phyloP scores from a whole-genome alignment of 2,329 filamentous ascomycete genomes.

The Epichloe hybrida region DNA sequence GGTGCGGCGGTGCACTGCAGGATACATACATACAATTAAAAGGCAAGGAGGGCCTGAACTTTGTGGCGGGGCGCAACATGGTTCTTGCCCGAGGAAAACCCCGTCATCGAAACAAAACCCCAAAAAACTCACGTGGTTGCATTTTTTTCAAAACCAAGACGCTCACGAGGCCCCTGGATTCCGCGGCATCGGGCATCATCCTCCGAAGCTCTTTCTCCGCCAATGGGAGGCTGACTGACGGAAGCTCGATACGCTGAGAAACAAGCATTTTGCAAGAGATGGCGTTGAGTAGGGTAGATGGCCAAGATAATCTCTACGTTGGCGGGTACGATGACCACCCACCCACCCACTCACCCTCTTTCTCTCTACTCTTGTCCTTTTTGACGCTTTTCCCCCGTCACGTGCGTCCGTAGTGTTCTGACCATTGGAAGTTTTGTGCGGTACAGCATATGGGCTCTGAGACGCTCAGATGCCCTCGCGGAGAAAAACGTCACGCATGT shows the following conservation, averaged over 20 bases:
- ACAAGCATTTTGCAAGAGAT: constrained; percentile 20
- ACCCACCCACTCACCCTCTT: too few species aligned
- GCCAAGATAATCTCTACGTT: constrained; percentile 27
- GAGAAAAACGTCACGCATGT: constrained; percentile 76
- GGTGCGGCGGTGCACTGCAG: too few species aligned
- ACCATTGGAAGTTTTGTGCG: constrained; percentile 1
- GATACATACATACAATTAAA: too few species aligned
- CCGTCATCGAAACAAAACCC: too few species aligned
- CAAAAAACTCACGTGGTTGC: too few species aligned
- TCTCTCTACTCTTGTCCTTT: too few species aligned
- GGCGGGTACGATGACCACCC: constrained; percentile 20
- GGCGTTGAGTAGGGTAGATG: constrained; percentile 29
- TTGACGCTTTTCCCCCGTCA: too few species aligned
- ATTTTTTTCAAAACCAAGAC: too few species aligned
- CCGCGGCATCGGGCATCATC: background rate
- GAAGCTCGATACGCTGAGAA: constrained; percentile 1
- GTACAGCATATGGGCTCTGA: constrained; percentile 63
- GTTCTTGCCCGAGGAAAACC: background rate
- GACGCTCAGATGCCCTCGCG: constrained; percentile 54
- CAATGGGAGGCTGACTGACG: constrained; percentile 5
- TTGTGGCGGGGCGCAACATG: background rate
- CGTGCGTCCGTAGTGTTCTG: background rate
- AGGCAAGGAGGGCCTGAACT: background rate
- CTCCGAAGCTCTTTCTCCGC: background rate
- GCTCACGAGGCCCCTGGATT: background rate